A percentile compares a stretch with the other conserved stretches of the same genome.
Evolutionary conservation across 352 stramenopile species (phyloP).

Genomic region (Pythium sukuiense): DNA sequence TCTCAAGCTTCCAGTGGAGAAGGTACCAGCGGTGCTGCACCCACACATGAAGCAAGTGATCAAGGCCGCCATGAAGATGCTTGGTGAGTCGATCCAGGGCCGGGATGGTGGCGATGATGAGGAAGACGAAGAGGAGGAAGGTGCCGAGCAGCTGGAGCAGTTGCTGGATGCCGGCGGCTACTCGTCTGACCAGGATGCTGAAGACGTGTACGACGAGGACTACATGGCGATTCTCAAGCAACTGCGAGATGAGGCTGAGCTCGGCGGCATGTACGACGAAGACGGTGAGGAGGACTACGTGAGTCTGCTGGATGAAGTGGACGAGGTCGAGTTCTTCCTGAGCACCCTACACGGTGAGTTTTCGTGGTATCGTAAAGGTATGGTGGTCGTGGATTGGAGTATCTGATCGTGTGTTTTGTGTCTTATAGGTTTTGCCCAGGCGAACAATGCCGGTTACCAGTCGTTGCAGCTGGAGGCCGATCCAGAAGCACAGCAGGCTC

Average conservation of each 20-base stretch:
- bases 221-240: conserved; percentile 94
- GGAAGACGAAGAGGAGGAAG: conserved; percentile 51
- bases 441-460: conserved; percentile 55
- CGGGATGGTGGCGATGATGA: conserved; percentile 54
- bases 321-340: conserved; percentile 92
- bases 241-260: conserved; percentile 86
- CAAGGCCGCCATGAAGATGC: conserved; percentile 87
- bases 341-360: conserved; percentile 72
- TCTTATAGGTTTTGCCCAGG: conserved; percentile 44
- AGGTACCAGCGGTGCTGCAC: conserved; percentile 75
- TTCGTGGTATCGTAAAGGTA: background rate
- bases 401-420: conserved; percentile 2
- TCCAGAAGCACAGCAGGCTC: conserved; percentile 50
- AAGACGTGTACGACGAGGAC: conserved; percentile 93
- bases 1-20: conserved; percentile 83
- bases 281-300: conserved; percentile 93
- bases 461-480: conserved; percentile 63
- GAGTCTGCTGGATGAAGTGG: conserved; percentile 91
- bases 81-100: conserved; percentile 68
- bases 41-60: conserved; percentile 90
- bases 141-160: conserved; percentile 73
- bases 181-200: conserved; percentile 83
- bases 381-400: background rate
- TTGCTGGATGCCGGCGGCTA: conserved; percentile 92
- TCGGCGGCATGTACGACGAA: conserved; percentile 69